Evolutionary conservation across 1,139 yeast species (phyloP).

Genomic region (Pichia sp.): DNA sequence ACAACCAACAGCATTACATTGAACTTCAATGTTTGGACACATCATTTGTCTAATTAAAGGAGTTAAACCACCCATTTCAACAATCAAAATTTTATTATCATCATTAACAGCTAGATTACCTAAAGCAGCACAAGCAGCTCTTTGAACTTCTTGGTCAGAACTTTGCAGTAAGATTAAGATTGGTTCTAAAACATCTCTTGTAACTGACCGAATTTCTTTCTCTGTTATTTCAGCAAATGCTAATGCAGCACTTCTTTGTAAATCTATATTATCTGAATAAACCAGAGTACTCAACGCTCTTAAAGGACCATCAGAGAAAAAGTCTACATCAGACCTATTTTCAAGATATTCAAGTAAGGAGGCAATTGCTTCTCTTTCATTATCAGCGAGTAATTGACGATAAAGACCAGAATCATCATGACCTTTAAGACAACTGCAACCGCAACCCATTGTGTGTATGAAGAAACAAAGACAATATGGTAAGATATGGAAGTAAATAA

Average conservation of each 20-base stretch:
- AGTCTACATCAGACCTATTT: constrained; percentile 80
- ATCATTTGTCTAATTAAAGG: constrained; percentile 96
- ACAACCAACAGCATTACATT: constrained; percentile 98
- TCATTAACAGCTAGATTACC: constrained; percentile 96
- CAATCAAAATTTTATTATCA: constrained; percentile 86
- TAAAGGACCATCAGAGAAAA: constrained; percentile 85
- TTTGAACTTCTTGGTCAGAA: constrained; percentile 87
- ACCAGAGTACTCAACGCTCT: constrained; percentile 89
- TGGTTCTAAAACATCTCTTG: constrained; percentile 88
- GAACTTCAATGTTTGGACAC: constrained; percentile 94
- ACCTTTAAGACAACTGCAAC: constrained; percentile 51
- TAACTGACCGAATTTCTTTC: constrained; percentile 86
- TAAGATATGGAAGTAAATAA: not conserved
- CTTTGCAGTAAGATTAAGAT: constrained; percentile 80
- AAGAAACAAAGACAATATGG: not conserved
- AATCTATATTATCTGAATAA: constrained; percentile 87
- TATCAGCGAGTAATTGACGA: constrained; percentile 89
- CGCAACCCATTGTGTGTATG: constrained; percentile 48
- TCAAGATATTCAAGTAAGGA: constrained; percentile 84
- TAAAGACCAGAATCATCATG: constrained; percentile 42
- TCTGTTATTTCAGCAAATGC: constrained; percentile 99
- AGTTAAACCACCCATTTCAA: constrained; percentile 96
- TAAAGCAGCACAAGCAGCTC: constrained; percentile 98
- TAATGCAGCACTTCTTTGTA: constrained; percentile 94
- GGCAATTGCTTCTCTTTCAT: constrained; percentile 93